Evolutionary conservation across 1,139 yeast genomes (phyloP).

Genomic region (Magnusiomyces paraingens): DNA sequence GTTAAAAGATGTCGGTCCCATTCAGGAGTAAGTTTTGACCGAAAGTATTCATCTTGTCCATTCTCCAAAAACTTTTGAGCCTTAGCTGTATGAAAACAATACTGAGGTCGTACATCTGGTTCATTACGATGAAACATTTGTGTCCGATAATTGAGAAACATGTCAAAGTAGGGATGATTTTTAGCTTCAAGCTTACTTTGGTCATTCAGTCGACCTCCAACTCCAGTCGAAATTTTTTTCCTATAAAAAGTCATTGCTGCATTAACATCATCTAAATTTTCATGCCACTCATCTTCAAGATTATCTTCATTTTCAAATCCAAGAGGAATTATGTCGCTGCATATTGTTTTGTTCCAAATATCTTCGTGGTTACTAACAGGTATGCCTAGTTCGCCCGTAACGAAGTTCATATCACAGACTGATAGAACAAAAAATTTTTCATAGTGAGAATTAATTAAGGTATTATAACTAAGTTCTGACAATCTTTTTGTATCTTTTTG

Average conservation of each 20-base stretch:
- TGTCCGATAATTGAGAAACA: constrained; percentile 1
- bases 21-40: not conserved
- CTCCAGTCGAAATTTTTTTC: too few relatives aligned
- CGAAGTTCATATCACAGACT: constrained; percentile 2
- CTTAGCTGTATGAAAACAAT: constrained; percentile 5
- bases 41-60: not conserved
- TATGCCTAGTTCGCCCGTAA: not conserved
- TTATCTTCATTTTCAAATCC: too few relatives aligned
- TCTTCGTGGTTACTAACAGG: not conserved
- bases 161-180: constrained; percentile 1
- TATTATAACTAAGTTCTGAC: not conserved
- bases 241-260: too few relatives aligned
- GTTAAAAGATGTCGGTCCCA: not conserved
- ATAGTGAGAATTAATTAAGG: not conserved
- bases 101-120: constrained; percentile 5
- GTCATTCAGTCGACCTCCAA: too few relatives aligned
- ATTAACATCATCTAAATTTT: too few relatives aligned
- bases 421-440: constrained; percentile 3
- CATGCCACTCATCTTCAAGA: too few relatives aligned
- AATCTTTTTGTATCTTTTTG: not conserved
- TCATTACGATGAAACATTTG: not conserved
- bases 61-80: not conserved
- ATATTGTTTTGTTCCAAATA: constrained; percentile 2
- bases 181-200: too few relatives aligned
- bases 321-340: constrained; percentile 3